A percentile compares a stretch with the other conserved stretches of the same genome.
These are phyloP conservation scores for Clonostachys sp. DNA, from an alignment of 2,329 filamentous ascomycete genomes.

Conservation along the genomic window DNA sequence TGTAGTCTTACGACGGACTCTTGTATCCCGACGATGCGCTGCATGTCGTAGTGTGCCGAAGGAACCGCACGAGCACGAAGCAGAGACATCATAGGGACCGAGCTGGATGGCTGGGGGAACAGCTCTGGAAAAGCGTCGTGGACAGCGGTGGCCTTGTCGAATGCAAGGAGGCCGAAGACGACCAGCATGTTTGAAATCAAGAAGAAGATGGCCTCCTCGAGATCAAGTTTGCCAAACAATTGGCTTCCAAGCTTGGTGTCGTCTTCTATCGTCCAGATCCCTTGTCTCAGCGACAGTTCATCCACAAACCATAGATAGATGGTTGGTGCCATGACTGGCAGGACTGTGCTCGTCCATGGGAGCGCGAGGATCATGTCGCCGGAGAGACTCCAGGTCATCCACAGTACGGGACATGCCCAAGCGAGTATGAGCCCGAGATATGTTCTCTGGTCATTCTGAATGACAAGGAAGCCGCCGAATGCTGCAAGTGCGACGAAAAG, in stretches of 20 bases:
- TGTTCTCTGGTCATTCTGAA: conserved; percentile 43
- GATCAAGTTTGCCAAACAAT: conserved; percentile 61
- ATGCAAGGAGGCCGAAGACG: conserved; percentile 63
- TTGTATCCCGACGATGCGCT: conserved; percentile 50
- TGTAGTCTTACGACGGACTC: conserved; percentile 54
- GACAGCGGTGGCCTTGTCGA: conserved; percentile 65
- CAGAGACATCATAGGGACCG: conserved; percentile 41
- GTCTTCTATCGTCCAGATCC: conserved; percentile 67
- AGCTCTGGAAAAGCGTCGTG: conserved; percentile 56
- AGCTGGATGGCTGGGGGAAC: conserved; percentile 43
- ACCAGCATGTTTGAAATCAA: conserved; percentile 65
- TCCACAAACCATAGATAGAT: conserved; percentile 71
- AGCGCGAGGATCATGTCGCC: conserved; percentile 60
- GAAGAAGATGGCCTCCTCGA: conserved; percentile 75
- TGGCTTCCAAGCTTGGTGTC: conserved; percentile 62
- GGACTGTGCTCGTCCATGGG: conserved; percentile 49
- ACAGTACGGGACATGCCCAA: conserved; percentile 63
- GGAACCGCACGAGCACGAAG: conserved; percentile 43
- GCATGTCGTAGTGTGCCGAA: conserved; percentile 47
- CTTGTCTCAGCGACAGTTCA: conserved; percentile 59
- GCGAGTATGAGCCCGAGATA: conserved; percentile 67
- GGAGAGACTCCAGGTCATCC: conserved; percentile 59
- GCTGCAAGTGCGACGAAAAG: conserved; percentile 36
- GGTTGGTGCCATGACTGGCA: conserved; percentile 60
- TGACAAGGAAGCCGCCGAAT: conserved; percentile 37